Evolutionary conservation across 1,284 basidiomycete genomes (phyloP), one percentile per base, ranked within the genome.

Genomic region (Leccinum fallax): DNA sequence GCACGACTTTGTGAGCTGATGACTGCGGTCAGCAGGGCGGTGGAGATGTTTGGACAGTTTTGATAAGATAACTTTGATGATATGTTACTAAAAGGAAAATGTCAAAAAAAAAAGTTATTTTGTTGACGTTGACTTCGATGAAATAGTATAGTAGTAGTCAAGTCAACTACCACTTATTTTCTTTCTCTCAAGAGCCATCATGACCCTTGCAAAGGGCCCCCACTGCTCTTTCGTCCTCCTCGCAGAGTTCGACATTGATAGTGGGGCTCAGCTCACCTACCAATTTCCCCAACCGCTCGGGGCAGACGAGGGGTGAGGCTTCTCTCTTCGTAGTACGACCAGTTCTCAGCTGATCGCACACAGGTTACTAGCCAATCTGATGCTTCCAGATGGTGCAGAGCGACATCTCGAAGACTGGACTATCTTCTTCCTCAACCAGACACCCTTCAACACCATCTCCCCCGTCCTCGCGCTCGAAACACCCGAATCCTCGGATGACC

Each of bases 351-450:
- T 16, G 26, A 53, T 53, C 15, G 1, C 16, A 60, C n/a, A 51
- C 69, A 97, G 95, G 66, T 85, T 95, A 26, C 83, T 99, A 4
- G 97, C 97, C 2, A 97, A 98, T 78, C 86, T 97, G 65, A 99
- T 99, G 97, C 83, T 99, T 16, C 97, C 97, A 1, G 97, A 99
- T 75, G 97, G 97, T 13, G 95, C 95, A 13, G 97, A 99, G 76
- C 87, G 92, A 56, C 90, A 97, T 65, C 80, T 90, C 16, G 94
- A 97, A 75, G 97, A 99, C 76, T 99, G 96, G 97, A 99, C 97
- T 4, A 88, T 98, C 60, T 98, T 99, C 83, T 98, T 97, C 75
- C 85, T 98, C 56, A 97, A 97, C 72, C 95, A 97, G 78, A 94
- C 92, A 0, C 83, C 88, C 0, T 92, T 90, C 76, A 94, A 94